Evolutionary conservation across 2,329 filamentous ascomycete genomes (phyloP).

Genomic region (Graphiopsis chlorocephala): DNA sequence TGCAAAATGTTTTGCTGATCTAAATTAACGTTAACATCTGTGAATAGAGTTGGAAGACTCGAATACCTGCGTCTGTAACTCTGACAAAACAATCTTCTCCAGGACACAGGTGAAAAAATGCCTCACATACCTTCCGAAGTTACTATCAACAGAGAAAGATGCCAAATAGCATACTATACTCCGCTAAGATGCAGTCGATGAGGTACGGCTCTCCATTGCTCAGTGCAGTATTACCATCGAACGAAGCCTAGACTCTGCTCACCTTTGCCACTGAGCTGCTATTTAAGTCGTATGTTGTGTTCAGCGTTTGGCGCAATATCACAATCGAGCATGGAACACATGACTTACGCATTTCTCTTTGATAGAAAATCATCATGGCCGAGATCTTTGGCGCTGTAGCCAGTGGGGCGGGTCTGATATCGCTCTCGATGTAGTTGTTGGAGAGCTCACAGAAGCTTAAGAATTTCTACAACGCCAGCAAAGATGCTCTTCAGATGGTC

Average conservation of each 20-base stretch:
- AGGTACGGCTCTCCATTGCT: background rate
- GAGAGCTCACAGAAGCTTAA: slow-evolving; percentile 17
- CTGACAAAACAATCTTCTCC: too few relatives aligned
- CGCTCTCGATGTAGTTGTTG: slow-evolving; percentile 16
- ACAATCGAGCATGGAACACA: background rate
- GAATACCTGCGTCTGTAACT: background rate
- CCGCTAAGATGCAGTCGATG: background rate
- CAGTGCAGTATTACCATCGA: background rate
- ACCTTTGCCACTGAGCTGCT: background rate
- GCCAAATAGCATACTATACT: background rate
- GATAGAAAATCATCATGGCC: slow-evolving; percentile 3
- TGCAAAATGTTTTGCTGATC: too few relatives aligned
- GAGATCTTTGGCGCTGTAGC: slow-evolving; percentile 18
- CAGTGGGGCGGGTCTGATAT: slow-evolving; percentile 17
- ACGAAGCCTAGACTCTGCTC: background rate
- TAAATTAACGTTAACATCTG: too few relatives aligned
- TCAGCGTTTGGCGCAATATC: background rate
- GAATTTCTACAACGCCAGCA: slow-evolving; percentile 11
- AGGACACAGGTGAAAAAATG: too few relatives aligned
- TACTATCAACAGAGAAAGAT: background rate
- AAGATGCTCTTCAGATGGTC: slow-evolving; percentile 8
- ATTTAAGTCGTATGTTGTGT: background rate
- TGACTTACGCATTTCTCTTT: too few relatives aligned
- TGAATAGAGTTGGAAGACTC: background rate
- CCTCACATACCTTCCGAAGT: background rate